Evolutionary conservation across 2,329 filamentous ascomycete genomes (phyloP).

Genomic region (Drechslera avenae): DNA sequence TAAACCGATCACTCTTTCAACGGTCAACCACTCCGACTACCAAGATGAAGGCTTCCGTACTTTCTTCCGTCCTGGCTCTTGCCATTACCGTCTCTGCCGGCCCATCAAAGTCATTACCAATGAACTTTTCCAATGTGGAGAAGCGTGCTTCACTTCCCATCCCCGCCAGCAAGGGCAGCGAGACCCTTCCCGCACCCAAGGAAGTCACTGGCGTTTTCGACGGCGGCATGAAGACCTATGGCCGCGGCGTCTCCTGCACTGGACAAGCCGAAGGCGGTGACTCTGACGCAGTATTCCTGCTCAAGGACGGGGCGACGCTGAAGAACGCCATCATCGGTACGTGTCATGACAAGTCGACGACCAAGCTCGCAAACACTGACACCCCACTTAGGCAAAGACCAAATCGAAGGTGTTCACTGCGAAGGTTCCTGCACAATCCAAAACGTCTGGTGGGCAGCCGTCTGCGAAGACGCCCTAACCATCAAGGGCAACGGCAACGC

Average conservation of each 20-base stretch:
- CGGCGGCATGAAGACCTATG: slow-evolving; percentile 43
- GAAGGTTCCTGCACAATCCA: slow-evolving; percentile 55
- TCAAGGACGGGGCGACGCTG: slow-evolving; percentile 58
- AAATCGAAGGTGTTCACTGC: slow-evolving; percentile 46
- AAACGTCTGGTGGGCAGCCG: slow-evolving; percentile 46
- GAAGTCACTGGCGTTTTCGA: slow-evolving; percentile 36
- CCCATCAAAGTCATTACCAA: slow-evolving; percentile 21
- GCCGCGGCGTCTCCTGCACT: slow-evolving; percentile 47
- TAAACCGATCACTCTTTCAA: slow-evolving; percentile 14
- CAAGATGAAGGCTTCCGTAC: slow-evolving; percentile 42
- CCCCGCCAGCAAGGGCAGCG: slow-evolving; percentile 35
- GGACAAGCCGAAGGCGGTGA: slow-evolving; percentile 53
- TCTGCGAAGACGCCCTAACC: slow-evolving; percentile 50
- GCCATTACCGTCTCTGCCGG: slow-evolving; percentile 36
- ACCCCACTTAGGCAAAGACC: slow-evolving; percentile 43
- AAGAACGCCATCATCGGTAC: slow-evolving; percentile 60
- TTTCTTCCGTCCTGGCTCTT: slow-evolving; percentile 35
- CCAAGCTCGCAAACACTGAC: neutral
- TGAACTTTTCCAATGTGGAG: slow-evolving; percentile 27
- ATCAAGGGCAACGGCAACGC: slow-evolving; percentile 34
- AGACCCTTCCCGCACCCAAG: slow-evolving; percentile 32
- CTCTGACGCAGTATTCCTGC: slow-evolving; percentile 58
- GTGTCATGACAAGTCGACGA: too few species aligned
- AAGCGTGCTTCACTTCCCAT: slow-evolving; percentile 41
- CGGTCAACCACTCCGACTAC: slow-evolving; percentile 8